Base-by-base conservation (phyloP, 192 early-diverging fungal genomes). In the Mortierella hygrophila region DNA sequence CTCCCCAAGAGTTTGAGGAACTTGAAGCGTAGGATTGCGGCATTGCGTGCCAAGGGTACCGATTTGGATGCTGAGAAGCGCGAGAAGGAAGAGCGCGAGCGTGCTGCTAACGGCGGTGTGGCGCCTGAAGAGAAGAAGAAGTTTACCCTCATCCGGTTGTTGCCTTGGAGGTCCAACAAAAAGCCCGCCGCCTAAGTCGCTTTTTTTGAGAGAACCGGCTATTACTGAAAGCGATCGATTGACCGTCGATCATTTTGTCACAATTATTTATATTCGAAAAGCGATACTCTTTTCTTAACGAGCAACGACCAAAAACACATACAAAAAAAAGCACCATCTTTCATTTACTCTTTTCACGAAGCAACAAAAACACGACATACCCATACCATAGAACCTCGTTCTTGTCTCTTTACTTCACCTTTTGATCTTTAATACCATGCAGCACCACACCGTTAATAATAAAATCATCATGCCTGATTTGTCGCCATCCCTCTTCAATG, bases 21-120 rank as follows among this genome's bases (percentile, higher is more conserved):
- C 41, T 40, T 86, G 54, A 86, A 86, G 68, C 26, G 84, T n/a
- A 79, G 84, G n/a, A 86, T 86, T 57, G 84, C 84, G 13, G 78
- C 84, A 11, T 68, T 86, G 60, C 57, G 84, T 23, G 84, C 84
- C n/a, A 86, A 81, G 65, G 84, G 84, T 13, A 86, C 84, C 5
- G 84, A 86, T 29, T 72, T 86, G 37, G 84, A 86, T 74, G 84
- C 84, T 11, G 84, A 86, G 65, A 77, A 70, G 76, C 68, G 76
- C 10, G 84, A 86, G 72, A 77, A 57, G 55, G 84, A 86, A 16
- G 84, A 76, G 47, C 78, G 84, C 21, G 84, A 86, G 70, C 79
- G 79, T 11, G 70, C 69, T 5, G 55, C 54, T 1, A 72, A 69
- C 41, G 84, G 84, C 35, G 71, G 55, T n/a, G 32, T 18, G 4